Percentiles rank a stretch among this genome's conserved stretches.
Evolutionary conservation across 2,329 filamentous ascomycete genomes (phyloP).

Genomic region (Ophiostoma ips): DNA sequence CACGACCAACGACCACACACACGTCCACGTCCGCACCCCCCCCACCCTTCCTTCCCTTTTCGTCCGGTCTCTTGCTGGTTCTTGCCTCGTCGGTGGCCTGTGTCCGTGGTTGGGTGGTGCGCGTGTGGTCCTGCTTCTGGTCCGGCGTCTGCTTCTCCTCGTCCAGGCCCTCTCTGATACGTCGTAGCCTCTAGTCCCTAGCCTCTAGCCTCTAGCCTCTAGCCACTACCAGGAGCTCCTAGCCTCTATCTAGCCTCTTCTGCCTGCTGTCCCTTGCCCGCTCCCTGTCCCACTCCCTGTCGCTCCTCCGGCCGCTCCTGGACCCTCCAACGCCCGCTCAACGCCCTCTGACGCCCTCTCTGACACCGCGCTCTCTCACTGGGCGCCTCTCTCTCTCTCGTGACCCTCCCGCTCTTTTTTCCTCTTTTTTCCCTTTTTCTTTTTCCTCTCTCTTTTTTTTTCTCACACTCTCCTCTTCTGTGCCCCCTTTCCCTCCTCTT

Average conservation of each 20-base stretch:
- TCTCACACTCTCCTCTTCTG: too few species aligned
- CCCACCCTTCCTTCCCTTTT: constrained; percentile 2
- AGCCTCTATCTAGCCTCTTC: too few species aligned
- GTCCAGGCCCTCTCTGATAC: too few species aligned
- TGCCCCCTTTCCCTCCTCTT: constrained; percentile 5
- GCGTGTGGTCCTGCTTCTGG: background rate
- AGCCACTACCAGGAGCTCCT: too few species aligned
- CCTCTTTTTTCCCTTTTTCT: constrained; percentile 5
- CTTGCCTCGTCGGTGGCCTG: background rate
- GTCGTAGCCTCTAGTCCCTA: too few species aligned
- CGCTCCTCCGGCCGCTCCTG: too few species aligned
- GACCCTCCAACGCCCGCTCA: background rate
- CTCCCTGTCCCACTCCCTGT: too few species aligned
- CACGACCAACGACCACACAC: too few species aligned
- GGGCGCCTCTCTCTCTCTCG: background rate
- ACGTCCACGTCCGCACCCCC: constrained; percentile 7
- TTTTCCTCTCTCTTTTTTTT: constrained; percentile 12
- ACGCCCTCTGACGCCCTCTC: background rate
- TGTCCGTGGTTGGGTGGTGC: background rate
- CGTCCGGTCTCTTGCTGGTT: background rate
- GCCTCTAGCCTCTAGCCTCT: too few species aligned
- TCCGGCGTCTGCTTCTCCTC: too few species aligned
- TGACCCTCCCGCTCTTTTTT: background rate
- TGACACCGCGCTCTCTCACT: background rate
- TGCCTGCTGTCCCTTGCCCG: too few species aligned